Percentiles rank a stretch among this genome's conserved stretches.
Conservation (phyloP, 345 rosid genomes). For the Psidium friedrichsthalianum region DNA sequence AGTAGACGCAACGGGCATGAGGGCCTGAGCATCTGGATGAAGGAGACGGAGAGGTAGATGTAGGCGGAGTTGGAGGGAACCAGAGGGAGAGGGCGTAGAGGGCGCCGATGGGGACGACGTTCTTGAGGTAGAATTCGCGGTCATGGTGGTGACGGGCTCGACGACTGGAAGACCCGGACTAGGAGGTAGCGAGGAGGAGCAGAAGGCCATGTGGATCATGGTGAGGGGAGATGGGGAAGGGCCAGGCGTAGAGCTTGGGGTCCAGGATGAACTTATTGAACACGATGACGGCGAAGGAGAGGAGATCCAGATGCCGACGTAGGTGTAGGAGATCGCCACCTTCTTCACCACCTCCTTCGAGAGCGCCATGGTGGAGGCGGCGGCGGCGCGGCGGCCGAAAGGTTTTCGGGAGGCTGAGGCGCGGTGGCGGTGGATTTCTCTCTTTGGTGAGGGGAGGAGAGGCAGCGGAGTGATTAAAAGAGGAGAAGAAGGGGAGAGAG, state of each 20-base stretch:
- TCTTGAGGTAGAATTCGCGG: slow-evolving; percentile 21
- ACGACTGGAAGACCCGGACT: slow-evolving; percentile 30
- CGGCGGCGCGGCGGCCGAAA: neutral
- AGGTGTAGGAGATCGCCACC: slow-evolving; percentile 33
- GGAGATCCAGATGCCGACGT: slow-evolving; percentile 41
- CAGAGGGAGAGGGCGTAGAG: slow-evolving; percentile 28
- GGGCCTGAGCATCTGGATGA: slow-evolving; percentile 42
- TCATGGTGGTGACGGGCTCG: slow-evolving; percentile 30
- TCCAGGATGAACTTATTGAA: slow-evolving; percentile 43
- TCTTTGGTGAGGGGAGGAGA: too few relatives aligned
- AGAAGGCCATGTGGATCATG: slow-evolving; percentile 41
- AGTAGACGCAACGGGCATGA: slow-evolving; percentile 40
- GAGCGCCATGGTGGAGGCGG: slow-evolving; percentile 14
- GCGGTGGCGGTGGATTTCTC: neutral
- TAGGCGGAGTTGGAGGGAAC: slow-evolving; percentile 41
- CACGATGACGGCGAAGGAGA: slow-evolving; percentile 36
- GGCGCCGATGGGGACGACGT: slow-evolving; percentile 37
- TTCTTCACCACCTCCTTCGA: slow-evolving; percentile 9
- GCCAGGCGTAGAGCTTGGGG: slow-evolving; percentile 37
- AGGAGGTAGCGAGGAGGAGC: slow-evolving; percentile 29
- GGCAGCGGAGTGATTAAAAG: neutral
- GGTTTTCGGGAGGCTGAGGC: neutral
- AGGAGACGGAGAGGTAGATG: slow-evolving; percentile 34
- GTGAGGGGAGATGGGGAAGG: slow-evolving; percentile 38
- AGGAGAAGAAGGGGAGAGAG: neutral